Percentiles rank a stretch among this genome's conserved stretches.
phyloP scores from a whole-genome alignment of 768 basidiomycete species.

The Solioccasus polychromus region DNA sequence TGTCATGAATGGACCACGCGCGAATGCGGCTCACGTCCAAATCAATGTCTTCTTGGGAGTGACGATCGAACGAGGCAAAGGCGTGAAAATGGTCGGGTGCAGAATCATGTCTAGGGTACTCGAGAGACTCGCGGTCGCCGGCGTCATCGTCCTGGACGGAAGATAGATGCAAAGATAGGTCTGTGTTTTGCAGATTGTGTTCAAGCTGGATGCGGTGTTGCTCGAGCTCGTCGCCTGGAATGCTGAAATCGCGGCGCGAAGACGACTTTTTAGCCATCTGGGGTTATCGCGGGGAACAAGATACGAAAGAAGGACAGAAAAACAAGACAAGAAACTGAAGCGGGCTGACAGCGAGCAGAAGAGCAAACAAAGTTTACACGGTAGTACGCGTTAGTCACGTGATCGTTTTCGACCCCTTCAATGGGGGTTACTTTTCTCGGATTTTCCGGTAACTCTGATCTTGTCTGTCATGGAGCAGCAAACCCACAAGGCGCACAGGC shows the following conservation, averaged over 20 bases:
- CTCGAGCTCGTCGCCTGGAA: constrained; percentile 72
- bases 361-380: constrained; percentile 22
- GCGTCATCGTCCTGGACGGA: constrained; percentile 42
- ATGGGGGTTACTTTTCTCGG: constrained; percentile 14
- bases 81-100: constrained; percentile 54
- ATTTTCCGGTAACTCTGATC: constrained; percentile 4
- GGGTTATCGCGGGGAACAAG: constrained; percentile 15
- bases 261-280: constrained; percentile 26
- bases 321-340: constrained; percentile 9
- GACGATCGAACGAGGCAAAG: constrained; percentile 59
- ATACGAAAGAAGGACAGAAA: constrained; percentile 14
- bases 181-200: constrained; percentile 70
- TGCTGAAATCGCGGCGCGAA: constrained; percentile 45
- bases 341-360: constrained; percentile 7
- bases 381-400: constrained; percentile 30
- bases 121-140: constrained; percentile 51
- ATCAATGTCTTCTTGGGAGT: constrained; percentile 54
- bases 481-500: constrained; percentile 80
- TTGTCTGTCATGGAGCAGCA: constrained; percentile 58
- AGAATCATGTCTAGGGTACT: constrained; percentile 70
- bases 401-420: constrained; percentile 16
- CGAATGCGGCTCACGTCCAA: constrained; percentile 50
- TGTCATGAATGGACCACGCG: constrained; percentile 62
- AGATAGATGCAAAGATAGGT: constrained; percentile 69
- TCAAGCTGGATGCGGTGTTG: constrained; percentile 76